These are phyloP conservation scores for Gillenia trifoliata DNA, from an alignment of 306 rosid genomes.

Conservation along the genomic window DNA sequence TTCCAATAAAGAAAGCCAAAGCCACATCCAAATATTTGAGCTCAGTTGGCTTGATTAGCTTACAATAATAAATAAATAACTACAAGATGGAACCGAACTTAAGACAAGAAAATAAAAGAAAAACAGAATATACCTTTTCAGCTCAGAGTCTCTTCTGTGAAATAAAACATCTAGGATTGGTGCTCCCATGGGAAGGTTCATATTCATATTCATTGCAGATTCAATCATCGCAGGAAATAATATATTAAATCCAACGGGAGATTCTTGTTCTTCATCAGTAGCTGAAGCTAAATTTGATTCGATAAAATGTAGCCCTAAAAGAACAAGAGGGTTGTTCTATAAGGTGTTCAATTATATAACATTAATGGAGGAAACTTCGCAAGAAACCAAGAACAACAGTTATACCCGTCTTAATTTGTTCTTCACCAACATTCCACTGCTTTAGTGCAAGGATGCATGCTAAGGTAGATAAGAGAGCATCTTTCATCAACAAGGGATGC, in stretches of 20 bases:
- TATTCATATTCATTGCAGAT: slow-evolving; percentile 43
- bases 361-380: slow-evolving; percentile 1
- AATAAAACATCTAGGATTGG: slow-evolving; percentile 41
- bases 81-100: background rate
- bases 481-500: slow-evolving; percentile 52
- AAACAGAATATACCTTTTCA: slow-evolving; percentile 37
- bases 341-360: slow-evolving; percentile 6
- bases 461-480: slow-evolving; percentile 69
- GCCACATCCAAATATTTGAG: background rate
- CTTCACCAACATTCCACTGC: slow-evolving; percentile 61
- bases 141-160: slow-evolving; percentile 51
- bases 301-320: slow-evolving; percentile 68
- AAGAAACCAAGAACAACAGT: background rate
- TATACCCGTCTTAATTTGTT: slow-evolving; percentile 57
- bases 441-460: slow-evolving; percentile 65
- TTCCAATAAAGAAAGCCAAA: background rate
- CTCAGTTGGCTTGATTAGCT: background rate
- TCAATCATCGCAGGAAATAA: slow-evolving; percentile 65
- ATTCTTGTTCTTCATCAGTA: slow-evolving; percentile 50
- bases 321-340: slow-evolving; percentile 8
- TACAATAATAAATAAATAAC: background rate
- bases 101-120: background rate
- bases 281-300: slow-evolving; percentile 60
- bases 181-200: slow-evolving; percentile 43
- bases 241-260: slow-evolving; percentile 71